Base-by-base conservation (phyloP, 2,329 filamentous ascomycete genomes). In the Sporothrix curviconia region DNA sequence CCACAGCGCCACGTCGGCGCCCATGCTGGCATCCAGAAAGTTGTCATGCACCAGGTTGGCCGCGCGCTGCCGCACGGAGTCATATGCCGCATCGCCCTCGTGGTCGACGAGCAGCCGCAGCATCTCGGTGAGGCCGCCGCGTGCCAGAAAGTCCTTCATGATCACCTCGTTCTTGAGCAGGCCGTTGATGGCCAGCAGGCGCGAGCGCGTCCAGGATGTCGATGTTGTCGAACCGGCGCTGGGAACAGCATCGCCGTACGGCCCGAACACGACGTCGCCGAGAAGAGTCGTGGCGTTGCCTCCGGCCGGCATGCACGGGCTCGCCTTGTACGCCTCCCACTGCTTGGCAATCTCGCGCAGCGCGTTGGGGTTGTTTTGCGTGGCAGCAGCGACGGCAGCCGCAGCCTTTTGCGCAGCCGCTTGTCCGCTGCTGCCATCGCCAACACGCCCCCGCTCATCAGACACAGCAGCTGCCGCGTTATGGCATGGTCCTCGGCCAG, bases 351-450 rank as follows among this genome's bases (percentile, higher is more conserved):
- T 71, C 62, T 79, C 75, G 24, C 69, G 69, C 50, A 87, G 70
- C 0, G 84, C 83, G 7, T 78, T 78, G 14, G 81, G 80, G 68
- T 88, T 87, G 71, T 88, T 87, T 63, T 84, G 82, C 40, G 86
- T 64, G 1, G 83, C 74, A 7, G 78, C 78, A 2, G 79, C 77
- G 7, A 88, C 69, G 56, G 83, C 78, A 3, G 78, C 72, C 2
- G 83, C 80, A 3, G 84, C 83, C 63, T 78, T 71, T 59, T 78
- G 75, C 62, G 78, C 76, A 57, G 68, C 36, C 57, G 63, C 68
- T 40, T 59, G 44, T 63, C 70, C 59, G 25, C 67, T 64, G 36
- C 57, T 44, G 40, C 54, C 44, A 17, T 57, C 59, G 52, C 64
- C 61, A 17, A 67, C 65, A 19, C 47, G 19, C 64, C 58, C n/a